A percentile compares a stretch with the other conserved stretches of the same genome.
Evolutionary conservation across 768 basidiomycete species (phyloP).

Genomic region (Boletus rubroflammeus): DNA sequence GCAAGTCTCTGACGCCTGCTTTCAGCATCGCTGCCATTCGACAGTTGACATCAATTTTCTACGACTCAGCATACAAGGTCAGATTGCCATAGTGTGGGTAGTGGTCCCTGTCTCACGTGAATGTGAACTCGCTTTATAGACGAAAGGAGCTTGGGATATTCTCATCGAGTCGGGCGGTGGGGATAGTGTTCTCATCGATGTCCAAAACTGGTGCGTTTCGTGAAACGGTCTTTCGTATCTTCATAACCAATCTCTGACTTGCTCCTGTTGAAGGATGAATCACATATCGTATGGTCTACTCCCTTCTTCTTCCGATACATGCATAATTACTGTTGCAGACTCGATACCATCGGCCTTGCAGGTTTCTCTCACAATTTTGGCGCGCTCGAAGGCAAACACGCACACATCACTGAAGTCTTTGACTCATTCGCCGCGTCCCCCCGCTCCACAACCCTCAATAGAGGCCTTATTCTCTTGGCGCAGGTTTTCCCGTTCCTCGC

Average conservation of each 20-base stretch:
- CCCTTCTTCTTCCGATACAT: not conserved
- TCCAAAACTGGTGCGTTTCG: constrained; percentile 31
- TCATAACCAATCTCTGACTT: not conserved
- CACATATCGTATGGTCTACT: not conserved
- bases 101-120: not conserved
- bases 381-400: constrained; percentile 44
- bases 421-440: constrained; percentile 31
- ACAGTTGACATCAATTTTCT: constrained; percentile 36
- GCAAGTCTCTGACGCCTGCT: constrained; percentile 36
- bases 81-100: not conserved
- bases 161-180: constrained; percentile 15
- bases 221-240: too few species aligned
- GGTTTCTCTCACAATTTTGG: constrained; percentile 43
- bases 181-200: constrained; percentile 30
- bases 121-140: not conserved
- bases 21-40: constrained; percentile 40
- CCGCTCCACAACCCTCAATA: constrained; percentile 20
- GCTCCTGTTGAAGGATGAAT: not conserved
- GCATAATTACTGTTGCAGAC: not conserved
- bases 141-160: constrained; percentile 25
- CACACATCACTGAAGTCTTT: constrained; percentile 40
- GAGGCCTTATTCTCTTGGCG: constrained; percentile 34
- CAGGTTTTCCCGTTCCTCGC: constrained; percentile 35
- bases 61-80: constrained; percentile 32
- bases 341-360: not conserved